Evolutionary conservation across 1,284 basidiomycete species (phyloP).

Genomic region (Sphagnurus paluster): DNA sequence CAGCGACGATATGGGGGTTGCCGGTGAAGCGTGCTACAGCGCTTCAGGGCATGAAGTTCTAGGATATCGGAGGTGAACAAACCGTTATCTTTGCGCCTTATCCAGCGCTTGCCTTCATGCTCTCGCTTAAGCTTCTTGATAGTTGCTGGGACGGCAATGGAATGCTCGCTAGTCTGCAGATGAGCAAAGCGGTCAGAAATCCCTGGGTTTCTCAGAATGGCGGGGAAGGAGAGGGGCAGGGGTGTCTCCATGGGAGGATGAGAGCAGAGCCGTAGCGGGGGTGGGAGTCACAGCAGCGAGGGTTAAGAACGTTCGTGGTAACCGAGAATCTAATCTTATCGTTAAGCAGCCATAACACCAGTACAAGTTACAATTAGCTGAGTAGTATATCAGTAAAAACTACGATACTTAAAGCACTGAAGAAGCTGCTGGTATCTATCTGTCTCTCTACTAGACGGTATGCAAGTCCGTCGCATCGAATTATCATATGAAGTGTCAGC

Average conservation of each 20-base stretch:
- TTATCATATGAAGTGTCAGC: too few species aligned
- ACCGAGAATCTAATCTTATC: constrained; percentile 12
- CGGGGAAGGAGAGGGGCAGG: constrained; percentile 60
- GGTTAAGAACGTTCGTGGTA: neutral
- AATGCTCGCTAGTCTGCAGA: constrained; percentile 32
- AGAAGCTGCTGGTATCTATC: too few species aligned
- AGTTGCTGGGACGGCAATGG: constrained; percentile 9
- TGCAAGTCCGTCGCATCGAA: too few species aligned
- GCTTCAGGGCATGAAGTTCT: constrained; percentile 3
- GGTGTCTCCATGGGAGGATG: constrained; percentile 15
- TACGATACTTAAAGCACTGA: neutral
- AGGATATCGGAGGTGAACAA: neutral
- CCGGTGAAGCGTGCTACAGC: constrained; percentile 61
- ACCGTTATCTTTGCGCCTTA: constrained; percentile 77
- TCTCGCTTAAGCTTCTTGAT: constrained; percentile 31
- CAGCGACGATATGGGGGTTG: constrained; percentile 67
- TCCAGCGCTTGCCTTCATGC: constrained; percentile 75
- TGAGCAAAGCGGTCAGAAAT: constrained; percentile 54
- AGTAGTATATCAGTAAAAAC: neutral
- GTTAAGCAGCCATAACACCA: too few species aligned
- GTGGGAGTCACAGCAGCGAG: neutral
- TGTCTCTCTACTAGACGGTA: too few species aligned
- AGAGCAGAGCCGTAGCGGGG: neutral
- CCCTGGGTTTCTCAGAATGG: constrained; percentile 60
- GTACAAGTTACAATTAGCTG: neutral